Percentiles rank a stretch among this genome's conserved stretches.
These are phyloP conservation scores for Sicyos baderoa DNA, from an alignment of 306 rosid species.

Conservation along the genomic window DNA sequence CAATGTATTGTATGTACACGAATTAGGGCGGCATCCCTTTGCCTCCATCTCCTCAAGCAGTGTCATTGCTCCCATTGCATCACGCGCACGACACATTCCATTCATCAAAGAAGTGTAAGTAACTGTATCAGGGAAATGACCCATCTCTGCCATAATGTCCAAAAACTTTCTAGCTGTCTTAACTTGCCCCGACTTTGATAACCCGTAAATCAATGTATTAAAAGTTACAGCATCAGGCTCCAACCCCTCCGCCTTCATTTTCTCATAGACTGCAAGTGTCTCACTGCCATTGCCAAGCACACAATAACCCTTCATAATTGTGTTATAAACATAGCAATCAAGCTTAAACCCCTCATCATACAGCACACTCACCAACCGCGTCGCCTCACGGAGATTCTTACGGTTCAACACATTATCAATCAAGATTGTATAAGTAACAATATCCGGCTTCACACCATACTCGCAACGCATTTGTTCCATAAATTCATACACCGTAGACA, in stretches of 20 bases:
- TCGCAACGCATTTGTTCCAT: constrained; percentile 45
- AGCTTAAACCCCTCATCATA: constrained; percentile 71
- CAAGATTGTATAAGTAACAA: constrained; percentile 65
- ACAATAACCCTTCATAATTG: constrained; percentile 84
- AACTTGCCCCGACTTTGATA: constrained; percentile 58
- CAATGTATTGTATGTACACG: constrained; percentile 68
- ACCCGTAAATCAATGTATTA: constrained; percentile 71
- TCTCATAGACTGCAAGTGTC: constrained; percentile 58
- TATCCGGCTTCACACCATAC: constrained; percentile 53
- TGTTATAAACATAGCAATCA: constrained; percentile 65
- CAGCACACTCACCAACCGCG: constrained; percentile 47
- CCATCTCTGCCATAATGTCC: constrained; percentile 55
- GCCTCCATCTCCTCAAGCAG: constrained; percentile 71
- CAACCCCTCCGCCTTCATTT: constrained; percentile 70
- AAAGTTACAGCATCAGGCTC: constrained; percentile 80
- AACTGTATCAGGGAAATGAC: constrained; percentile 61
- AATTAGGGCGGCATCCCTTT: constrained; percentile 60
- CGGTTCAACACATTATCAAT: constrained; percentile 75
- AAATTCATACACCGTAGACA: constrained; percentile 41
- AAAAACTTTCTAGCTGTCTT: constrained; percentile 59
- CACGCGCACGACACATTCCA: constrained; percentile 74
- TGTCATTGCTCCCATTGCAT: constrained; percentile 48
- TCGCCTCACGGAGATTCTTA: constrained; percentile 64
- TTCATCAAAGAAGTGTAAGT: constrained; percentile 85
- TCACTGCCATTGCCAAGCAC: constrained; percentile 61